Evolutionary conservation across 495 filamentous ascomycete species (phyloP), one percentile per base, ranked within the genome.

Genomic region (Penicillium silybi): DNA sequence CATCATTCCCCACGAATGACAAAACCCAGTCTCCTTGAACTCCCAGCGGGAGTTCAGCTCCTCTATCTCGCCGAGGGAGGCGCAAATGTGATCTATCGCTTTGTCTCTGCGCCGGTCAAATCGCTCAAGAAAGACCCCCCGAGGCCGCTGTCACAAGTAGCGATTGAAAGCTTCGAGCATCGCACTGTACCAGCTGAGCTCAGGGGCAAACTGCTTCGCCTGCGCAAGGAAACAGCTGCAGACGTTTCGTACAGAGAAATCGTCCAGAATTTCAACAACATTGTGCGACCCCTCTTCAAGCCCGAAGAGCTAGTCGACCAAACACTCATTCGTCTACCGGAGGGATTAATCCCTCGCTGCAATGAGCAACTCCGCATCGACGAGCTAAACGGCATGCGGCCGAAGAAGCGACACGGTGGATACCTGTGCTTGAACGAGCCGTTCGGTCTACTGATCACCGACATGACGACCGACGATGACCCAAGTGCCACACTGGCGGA

Each of bases 381-480:
- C 2, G 68, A 79, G 48, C 25, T 45, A 0, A 52, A 41, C 6
- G 61, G 66, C 6, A 50, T 47, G 18, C 64, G 81, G 15, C 65
- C 81, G 16, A 53, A 59, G 50, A 70, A 69, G 52, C 69, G 86
- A 38, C 71, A 66, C 50, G 82, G 80, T 41, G 75, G 75, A n/a
- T 82, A 80, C 57, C 75, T 86, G n/a, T 82, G 78, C 27, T 54
- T 71, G 2, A 76, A 77, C 17, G 78, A 85, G 49, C 65, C 67
- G 7, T 80, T 83, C 52, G 91, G 85, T 0, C 75, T 92, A 43
- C 69, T 97, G 0, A 76, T 97, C 32, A 85, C 84, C 32, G 88
- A 96, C 58, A 96, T 97, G 92, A 83, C 80, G 0, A 67, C 77
- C 5, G 61, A 53, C 23, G 59, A 59, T 10, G 66, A 72, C n/a